Conservation (phyloP, 768 basidiomycete genomes). For the Leccinellum rugosiceps region DNA sequence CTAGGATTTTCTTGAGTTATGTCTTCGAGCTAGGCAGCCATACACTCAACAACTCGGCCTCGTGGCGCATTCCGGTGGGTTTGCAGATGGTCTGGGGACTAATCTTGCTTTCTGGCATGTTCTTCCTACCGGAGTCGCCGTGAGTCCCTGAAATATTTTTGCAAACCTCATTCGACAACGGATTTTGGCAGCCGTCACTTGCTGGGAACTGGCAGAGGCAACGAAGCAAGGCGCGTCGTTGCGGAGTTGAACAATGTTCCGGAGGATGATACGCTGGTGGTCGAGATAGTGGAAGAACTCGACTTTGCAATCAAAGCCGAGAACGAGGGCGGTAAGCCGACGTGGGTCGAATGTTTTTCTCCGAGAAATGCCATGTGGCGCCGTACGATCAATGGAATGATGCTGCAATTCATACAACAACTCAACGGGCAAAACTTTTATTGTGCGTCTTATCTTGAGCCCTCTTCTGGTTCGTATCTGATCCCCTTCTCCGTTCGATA, state of each 20-base stretch:
- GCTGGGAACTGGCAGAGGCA: constrained; percentile 51
- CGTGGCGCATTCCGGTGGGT: constrained; percentile 75
- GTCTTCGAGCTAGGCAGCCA: constrained; percentile 69
- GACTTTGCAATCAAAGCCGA: constrained; percentile 63
- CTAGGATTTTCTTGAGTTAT: constrained; percentile 70
- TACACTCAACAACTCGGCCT: constrained; percentile 50
- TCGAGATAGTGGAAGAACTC: constrained; percentile 61
- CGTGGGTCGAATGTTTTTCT: constrained; percentile 78
- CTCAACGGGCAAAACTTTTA: constrained; percentile 81
- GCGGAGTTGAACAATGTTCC: constrained; percentile 64
- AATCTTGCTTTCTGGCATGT: constrained; percentile 62
- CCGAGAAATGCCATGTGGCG: constrained; percentile 65
- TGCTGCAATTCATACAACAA: constrained; percentile 79
- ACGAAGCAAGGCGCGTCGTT: constrained; percentile 60
- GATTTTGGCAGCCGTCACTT: constrained; percentile 56
- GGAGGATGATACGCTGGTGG: constrained; percentile 53
- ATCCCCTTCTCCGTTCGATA: constrained; percentile 22
- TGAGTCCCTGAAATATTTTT: constrained; percentile 31
- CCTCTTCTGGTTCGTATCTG: not conserved
- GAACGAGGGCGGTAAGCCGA: constrained; percentile 78
- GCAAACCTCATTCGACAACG: not conserved
- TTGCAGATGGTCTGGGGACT: constrained; percentile 70
- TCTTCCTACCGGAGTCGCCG: constrained; percentile 80
- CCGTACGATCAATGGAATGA: constrained; percentile 77
- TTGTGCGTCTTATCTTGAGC: constrained; percentile 40